These are phyloP conservation scores for Apiospora arundinis DNA, from an alignment of 2,329 filamentous ascomycete species.

Conservation along the genomic window DNA sequence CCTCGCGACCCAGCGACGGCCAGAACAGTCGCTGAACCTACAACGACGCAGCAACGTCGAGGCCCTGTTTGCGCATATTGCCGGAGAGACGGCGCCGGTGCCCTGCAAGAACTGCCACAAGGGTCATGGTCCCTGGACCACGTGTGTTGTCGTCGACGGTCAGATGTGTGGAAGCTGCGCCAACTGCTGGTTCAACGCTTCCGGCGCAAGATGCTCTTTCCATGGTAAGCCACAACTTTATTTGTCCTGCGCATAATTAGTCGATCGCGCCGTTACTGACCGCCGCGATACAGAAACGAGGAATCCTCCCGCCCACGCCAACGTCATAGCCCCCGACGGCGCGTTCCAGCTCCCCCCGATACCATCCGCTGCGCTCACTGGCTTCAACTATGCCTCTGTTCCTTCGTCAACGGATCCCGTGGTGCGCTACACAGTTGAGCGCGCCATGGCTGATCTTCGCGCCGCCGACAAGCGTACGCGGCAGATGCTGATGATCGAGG, in stretches of 20 bases:
- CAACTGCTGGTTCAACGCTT: slow-evolving; percentile 70
- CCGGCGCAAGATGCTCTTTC: slow-evolving; percentile 64
- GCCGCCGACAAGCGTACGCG: slow-evolving; percentile 51
- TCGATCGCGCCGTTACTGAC: slow-evolving; percentile 5
- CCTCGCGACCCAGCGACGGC: slow-evolving; percentile 58
- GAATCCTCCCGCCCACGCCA: slow-evolving; percentile 46
- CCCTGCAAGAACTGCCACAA: slow-evolving; percentile 67
- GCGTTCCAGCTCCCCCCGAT: slow-evolving; percentile 38
- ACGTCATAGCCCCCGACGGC: slow-evolving; percentile 38
- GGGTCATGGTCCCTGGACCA: slow-evolving; percentile 64
- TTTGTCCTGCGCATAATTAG: too few species aligned
- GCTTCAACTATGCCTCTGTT: slow-evolving; percentile 40
- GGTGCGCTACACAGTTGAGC: slow-evolving; percentile 51
- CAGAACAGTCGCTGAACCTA: slow-evolving; percentile 61
- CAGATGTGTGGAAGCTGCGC: slow-evolving; percentile 68
- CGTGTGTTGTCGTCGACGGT: slow-evolving; percentile 64
- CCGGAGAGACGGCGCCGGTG: slow-evolving; percentile 53
- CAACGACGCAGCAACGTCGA: slow-evolving; percentile 66
- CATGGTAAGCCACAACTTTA: slow-evolving; percentile 52
- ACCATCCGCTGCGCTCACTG: slow-evolving; percentile 38
- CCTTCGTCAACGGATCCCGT: slow-evolving; percentile 43
- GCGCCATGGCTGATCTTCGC: slow-evolving; percentile 54
- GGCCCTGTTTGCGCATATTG: slow-evolving; percentile 63
- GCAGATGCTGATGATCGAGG: slow-evolving; percentile 58
- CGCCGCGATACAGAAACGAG: slow-evolving; percentile 48